phyloP scores from a whole-genome alignment of 805 yeast species.

The Pichia rugopelliculosa region DNA sequence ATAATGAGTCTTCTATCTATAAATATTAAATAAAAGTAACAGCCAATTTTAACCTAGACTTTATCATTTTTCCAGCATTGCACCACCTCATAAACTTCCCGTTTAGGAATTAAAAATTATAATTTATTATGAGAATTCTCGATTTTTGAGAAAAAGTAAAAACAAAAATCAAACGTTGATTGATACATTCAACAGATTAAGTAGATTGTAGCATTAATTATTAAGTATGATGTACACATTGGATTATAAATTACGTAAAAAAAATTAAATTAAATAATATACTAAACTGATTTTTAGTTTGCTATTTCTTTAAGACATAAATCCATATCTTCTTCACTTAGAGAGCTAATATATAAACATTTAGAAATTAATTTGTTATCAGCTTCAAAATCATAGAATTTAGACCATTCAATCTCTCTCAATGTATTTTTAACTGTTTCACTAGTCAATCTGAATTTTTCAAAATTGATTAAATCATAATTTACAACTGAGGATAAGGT shows the following conservation, averaged over 20 bases:
- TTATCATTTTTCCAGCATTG: no score
- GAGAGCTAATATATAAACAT: constrained; percentile 72
- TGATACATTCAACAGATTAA: no score
- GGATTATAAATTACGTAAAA: not conserved
- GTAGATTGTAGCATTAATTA: not conserved
- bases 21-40: no score
- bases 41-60: no score
- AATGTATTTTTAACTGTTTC: constrained; percentile 69
- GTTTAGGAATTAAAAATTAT: no score
- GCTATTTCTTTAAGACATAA: constrained; percentile 25
- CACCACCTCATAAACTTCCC: no score
- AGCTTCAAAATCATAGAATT: constrained; percentile 48
- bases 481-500: constrained; percentile 14
- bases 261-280: no score
- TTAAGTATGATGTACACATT: not conserved
- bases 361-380: constrained; percentile 67
- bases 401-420: constrained; percentile 81
- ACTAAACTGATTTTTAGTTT: no score
- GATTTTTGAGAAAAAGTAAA: no score
- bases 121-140: no score
- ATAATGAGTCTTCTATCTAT: no score
- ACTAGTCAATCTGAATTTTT: constrained; percentile 69
- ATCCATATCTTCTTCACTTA: constrained; percentile 66
- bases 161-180: no score
- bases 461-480: constrained; percentile 58